A percentile compares a stretch with the other conserved stretches of the same genome.
Evolutionary conservation across 2,329 filamentous ascomycete genomes (phyloP).

Genomic region (Ilyonectria sp.): DNA sequence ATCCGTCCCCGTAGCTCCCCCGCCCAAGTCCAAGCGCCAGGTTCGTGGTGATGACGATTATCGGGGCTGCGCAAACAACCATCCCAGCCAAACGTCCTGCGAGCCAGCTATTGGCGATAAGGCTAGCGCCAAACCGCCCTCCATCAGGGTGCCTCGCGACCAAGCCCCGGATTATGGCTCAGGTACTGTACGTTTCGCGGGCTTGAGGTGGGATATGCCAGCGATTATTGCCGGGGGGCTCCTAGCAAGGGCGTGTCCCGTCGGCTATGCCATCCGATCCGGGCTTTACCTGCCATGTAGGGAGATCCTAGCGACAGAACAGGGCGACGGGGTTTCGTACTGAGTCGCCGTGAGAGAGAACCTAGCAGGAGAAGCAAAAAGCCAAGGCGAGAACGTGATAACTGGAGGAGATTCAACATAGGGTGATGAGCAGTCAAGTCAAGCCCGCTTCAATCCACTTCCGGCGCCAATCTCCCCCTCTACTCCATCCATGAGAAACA

Average conservation of each 20-base stretch:
- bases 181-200: constrained; percentile 16
- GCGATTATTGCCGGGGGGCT: constrained; percentile 21
- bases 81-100: not conserved
- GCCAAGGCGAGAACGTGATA: not conserved
- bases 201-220: constrained; percentile 7
- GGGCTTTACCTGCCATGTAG: constrained; percentile 2
- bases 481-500: constrained; percentile 1
- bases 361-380: not conserved
- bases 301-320: constrained; percentile 14
- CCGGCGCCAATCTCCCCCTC: not conserved
- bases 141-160: constrained; percentile 14
- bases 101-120: constrained; percentile 25
- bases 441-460: not conserved
- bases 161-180: constrained; percentile 14
- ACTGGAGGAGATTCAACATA: not conserved
- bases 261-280: constrained; percentile 26
- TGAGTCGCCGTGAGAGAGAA: not conserved
- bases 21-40: constrained; percentile 26
- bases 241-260: constrained; percentile 13
- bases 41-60: constrained; percentile 17
- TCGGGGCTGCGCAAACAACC: constrained; percentile 6
- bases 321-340: constrained; percentile 2
- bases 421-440: not conserved
- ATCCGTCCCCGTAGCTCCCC: constrained; percentile 3
- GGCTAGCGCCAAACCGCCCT: constrained; percentile 23